A percentile compares a stretch with the other conserved stretches of the same genome.
Conservation (phyloP, 148 eudicot genomes). For the Rhododendron simsii region DNA sequence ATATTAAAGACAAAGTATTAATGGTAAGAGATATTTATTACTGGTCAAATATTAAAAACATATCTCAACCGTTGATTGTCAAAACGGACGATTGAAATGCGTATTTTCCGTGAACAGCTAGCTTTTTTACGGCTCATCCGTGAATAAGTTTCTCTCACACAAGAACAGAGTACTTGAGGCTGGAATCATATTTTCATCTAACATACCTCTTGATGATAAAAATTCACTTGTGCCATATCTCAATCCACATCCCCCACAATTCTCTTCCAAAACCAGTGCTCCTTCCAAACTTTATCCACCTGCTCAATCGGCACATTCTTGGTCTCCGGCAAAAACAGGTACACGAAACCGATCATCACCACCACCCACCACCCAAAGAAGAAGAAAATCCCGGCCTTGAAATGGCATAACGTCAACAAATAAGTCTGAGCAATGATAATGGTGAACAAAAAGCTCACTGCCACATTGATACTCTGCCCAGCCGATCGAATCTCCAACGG, state of each 20-base stretch:
- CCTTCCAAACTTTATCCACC: constrained; percentile 6
- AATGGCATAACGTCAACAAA: constrained; percentile 3
- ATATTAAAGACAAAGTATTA: no score
- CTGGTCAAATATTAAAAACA: no score
- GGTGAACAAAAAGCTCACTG: constrained; percentile 9
- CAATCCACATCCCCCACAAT: not conserved
- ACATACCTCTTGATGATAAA: not conserved
- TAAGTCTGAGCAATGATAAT: not conserved
- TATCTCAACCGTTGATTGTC: no score
- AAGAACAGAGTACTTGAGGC: no score
- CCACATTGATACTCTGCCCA: not conserved
- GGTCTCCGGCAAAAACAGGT: constrained; percentile 1
- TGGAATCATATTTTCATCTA: no score
- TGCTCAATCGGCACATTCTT: not conserved
- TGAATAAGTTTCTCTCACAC: no score
- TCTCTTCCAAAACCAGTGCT: constrained; percentile 7
- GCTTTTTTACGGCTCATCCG: no score
- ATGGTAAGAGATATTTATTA: no score
- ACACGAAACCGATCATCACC: constrained; percentile 35
- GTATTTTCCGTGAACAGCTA: no score
- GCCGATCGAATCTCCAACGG: constrained; percentile 13
- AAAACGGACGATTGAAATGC: no score
- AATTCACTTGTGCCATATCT: not conserved
- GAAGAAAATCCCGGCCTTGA: constrained; percentile 26
- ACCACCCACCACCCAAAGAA: constrained; percentile 39